These are phyloP conservation scores for Entrophospora sp. DNA, from an alignment of 192 early-diverging fungal genomes.

Conservation along the genomic window DNA sequence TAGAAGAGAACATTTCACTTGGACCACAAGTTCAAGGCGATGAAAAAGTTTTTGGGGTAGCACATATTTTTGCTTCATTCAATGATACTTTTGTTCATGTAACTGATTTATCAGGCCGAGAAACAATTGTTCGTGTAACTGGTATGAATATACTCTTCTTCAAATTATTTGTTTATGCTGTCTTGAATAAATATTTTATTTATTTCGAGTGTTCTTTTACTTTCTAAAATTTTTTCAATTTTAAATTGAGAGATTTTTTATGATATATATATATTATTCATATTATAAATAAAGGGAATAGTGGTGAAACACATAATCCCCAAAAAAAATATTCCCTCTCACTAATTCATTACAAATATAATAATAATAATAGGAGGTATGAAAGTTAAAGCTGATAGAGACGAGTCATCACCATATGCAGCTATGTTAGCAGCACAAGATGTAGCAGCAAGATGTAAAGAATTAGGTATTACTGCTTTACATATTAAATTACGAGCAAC, in stretches of 20 bases:
- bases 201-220: too few species aligned
- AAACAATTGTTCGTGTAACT: conserved; percentile 98
- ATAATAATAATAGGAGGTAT: too few species aligned
- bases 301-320: conserved; percentile 64
- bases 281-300: conserved; percentile 34
- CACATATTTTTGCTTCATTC: conserved; percentile 98
- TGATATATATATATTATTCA: neutral
- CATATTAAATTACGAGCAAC: conserved; percentile 99
- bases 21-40: conserved; percentile 97
- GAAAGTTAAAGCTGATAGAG: conserved; percentile 99
- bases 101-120: conserved; percentile 98
- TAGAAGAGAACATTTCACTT: conserved; percentile 85
- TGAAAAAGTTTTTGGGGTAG: conserved; percentile 99
- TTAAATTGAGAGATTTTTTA: neutral
- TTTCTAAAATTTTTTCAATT: too few species aligned
- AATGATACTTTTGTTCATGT: conserved; percentile 99
- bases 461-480: conserved; percentile 98
- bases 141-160: conserved; percentile 49
- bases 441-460: conserved; percentile 97
- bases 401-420: conserved; percentile 99
- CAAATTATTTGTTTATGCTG: neutral
- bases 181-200: too few species aligned
- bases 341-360: too few species aligned
- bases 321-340: too few species aligned
- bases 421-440: conserved; percentile 99